Evolutionary conservation across 169 alveolate species (phyloP).

Genomic region (Eimeria necatrix): DNA sequence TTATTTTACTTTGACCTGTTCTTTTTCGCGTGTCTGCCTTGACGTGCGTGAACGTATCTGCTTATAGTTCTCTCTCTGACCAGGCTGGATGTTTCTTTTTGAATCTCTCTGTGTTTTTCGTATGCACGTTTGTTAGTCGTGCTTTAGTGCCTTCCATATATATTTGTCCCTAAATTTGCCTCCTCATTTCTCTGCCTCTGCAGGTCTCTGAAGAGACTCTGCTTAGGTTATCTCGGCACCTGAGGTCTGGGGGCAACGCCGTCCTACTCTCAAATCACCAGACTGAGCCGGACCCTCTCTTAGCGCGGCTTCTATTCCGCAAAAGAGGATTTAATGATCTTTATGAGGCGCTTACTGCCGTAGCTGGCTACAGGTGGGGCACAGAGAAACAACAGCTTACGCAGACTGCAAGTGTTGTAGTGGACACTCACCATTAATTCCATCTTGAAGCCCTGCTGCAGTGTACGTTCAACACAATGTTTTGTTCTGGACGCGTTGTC

Average conservation of each 20-base stretch:
- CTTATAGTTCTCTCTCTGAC: no score
- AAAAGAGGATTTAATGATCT: conserved; percentile 59
- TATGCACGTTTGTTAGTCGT: no score
- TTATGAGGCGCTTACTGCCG: conserved; percentile 45
- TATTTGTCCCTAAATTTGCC: neutral
- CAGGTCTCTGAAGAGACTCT: conserved; percentile 42
- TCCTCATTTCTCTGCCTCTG: neutral
- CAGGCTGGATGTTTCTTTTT: no score
- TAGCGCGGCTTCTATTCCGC: conserved; percentile 46
- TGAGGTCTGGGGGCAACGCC: conserved; percentile 72
- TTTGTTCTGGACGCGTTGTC: neutral
- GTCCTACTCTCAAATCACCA: conserved; percentile 80
- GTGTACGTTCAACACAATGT: no score
- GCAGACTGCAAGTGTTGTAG: neutral
- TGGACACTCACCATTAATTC: neutral
- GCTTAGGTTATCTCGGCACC: neutral
- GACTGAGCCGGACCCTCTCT: conserved; percentile 83
- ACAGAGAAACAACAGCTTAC: no score
- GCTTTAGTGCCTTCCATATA: neutral
- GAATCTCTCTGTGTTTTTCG: no score
- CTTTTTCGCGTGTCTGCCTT: no score
- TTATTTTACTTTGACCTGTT: no score
- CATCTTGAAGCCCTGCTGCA: no score
- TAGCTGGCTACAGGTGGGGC: conserved; percentile 80
- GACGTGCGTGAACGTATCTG: no score